phyloP scores from a whole-genome alignment of 1,139 yeast species.

The Pichia sp. region DNA sequence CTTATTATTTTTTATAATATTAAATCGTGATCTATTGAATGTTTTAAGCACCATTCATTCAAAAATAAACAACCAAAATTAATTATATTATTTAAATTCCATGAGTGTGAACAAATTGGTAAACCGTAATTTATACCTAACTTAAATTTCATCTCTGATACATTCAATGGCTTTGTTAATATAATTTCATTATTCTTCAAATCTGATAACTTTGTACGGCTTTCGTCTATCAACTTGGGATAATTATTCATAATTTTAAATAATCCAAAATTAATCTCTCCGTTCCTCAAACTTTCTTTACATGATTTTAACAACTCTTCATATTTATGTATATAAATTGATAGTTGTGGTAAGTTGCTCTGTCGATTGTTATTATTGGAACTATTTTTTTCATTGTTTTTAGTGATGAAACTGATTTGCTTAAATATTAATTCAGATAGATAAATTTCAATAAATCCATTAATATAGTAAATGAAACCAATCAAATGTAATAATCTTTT shows the following conservation, averaged over 20 bases:
- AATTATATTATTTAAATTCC: constrained; percentile 17
- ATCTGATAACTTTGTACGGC: constrained; percentile 4
- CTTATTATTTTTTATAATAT: neutral
- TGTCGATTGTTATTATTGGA: neutral
- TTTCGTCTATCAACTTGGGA: constrained; percentile 7
- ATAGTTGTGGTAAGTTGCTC: neutral
- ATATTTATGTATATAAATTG: neutral
- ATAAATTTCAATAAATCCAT: constrained; percentile 14
- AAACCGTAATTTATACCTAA: constrained; percentile 15
- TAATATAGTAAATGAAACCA: constrained; percentile 14
- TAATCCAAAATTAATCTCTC: constrained; percentile 11
- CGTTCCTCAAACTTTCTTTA: constrained; percentile 9
- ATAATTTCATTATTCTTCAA: constrained; percentile 8
- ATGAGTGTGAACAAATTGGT: constrained; percentile 14
- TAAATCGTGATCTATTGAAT: constrained; percentile 1
- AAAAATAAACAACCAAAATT: constrained; percentile 23
- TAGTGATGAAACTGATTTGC: constrained; percentile 2
- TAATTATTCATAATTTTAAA: constrained; percentile 7
- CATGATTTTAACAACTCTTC: neutral
- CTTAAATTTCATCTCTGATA: neutral
- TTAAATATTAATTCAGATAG: constrained; percentile 6
- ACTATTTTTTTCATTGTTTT: neutral
- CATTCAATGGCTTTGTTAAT: neutral
- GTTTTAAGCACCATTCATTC: constrained; percentile 18
- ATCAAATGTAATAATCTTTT: constrained; percentile 3